Percentiles rank a stretch among this genome's conserved stretches.
These are phyloP conservation scores for Sporisorium graminicola DNA, from an alignment of 1,284 basidiomycete species.

Conservation along the genomic window DNA sequence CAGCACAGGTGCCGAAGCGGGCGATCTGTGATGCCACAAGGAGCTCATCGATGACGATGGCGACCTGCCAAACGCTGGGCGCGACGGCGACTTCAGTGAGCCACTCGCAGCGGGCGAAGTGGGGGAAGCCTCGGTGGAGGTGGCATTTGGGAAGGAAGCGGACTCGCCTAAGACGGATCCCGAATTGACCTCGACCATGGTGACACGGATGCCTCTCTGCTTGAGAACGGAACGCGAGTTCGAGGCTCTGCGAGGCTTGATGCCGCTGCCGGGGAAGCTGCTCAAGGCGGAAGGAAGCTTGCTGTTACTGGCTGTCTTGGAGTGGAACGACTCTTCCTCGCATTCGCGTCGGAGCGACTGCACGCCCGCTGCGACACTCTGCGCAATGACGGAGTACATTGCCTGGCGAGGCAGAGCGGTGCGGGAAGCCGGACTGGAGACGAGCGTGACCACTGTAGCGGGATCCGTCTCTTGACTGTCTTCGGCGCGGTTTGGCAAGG, in stretches of 20 bases:
- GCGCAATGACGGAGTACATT: constrained; percentile 53
- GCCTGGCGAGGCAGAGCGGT: constrained; percentile 52
- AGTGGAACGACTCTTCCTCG: constrained; percentile 51
- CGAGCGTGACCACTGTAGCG: constrained; percentile 46
- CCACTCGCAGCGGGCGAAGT: constrained; percentile 8
- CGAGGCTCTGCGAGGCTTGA: constrained; percentile 21
- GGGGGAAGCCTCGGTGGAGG: constrained; percentile 8
- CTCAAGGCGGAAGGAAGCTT: constrained; percentile 16
- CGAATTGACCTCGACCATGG: constrained; percentile 47
- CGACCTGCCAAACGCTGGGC: constrained; percentile 39
- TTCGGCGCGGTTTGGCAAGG: constrained; percentile 43
- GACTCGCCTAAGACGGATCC: constrained; percentile 44
- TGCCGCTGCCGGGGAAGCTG: constrained; percentile 9
- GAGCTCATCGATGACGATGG: constrained; percentile 47
- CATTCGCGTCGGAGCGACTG: constrained; percentile 56
- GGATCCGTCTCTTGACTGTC: constrained; percentile 22
- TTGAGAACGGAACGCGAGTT: constrained; percentile 22
- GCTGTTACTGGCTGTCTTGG: constrained; percentile 49
- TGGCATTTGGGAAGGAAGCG: background rate
- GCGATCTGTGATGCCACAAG: constrained; percentile 49
- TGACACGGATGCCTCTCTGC: constrained; percentile 52
- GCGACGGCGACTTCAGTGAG: constrained; percentile 27
- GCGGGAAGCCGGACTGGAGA: constrained; percentile 49
- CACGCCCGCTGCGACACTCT: constrained; percentile 53
- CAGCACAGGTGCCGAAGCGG: constrained; percentile 46